These are phyloP conservation scores for Perkinsus marinus DNA, from an alignment of 169 alveolate species.

Conservation along the genomic window DNA sequence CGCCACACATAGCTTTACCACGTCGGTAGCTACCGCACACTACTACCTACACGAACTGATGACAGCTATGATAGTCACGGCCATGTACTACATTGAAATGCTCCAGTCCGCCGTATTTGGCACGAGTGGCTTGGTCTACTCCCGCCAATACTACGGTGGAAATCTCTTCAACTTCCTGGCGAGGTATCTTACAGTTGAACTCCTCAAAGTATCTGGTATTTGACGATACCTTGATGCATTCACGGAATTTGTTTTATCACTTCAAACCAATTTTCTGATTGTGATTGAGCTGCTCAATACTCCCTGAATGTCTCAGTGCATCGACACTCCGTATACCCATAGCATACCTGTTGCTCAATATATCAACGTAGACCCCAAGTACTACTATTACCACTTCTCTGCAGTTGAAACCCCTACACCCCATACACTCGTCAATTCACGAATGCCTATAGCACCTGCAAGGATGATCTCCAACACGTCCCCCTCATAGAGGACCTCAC, in stretches of 20 bases:
- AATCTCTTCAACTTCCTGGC: not conserved
- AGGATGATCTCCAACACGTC: not conserved
- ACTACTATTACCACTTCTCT: not conserved
- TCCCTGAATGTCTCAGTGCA: not conserved
- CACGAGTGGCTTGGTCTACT: not conserved
- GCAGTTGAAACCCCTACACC: not conserved
- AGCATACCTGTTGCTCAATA: too few relatives aligned
- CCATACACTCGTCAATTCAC: not conserved
- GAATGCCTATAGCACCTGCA: not conserved
- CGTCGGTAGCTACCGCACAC: conserved; percentile 61
- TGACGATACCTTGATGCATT: not conserved
- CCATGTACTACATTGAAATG: not conserved
- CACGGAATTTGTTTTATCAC: not conserved
- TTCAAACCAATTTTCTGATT: not conserved
- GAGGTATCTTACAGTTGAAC: not conserved
- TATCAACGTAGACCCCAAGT: too few relatives aligned
- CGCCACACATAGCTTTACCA: conserved; percentile 60
- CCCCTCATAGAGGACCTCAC: not conserved
- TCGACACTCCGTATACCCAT: not conserved
- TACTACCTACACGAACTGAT: not conserved
- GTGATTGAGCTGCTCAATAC: not conserved
- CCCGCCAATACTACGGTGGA: not conserved
- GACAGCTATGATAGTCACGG: not conserved
- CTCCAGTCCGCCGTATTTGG: not conserved
- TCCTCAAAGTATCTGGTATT: not conserved